phyloP scores from a whole-genome alignment of 495 filamentous ascomycete species.

The Penicillium antarcticum region DNA sequence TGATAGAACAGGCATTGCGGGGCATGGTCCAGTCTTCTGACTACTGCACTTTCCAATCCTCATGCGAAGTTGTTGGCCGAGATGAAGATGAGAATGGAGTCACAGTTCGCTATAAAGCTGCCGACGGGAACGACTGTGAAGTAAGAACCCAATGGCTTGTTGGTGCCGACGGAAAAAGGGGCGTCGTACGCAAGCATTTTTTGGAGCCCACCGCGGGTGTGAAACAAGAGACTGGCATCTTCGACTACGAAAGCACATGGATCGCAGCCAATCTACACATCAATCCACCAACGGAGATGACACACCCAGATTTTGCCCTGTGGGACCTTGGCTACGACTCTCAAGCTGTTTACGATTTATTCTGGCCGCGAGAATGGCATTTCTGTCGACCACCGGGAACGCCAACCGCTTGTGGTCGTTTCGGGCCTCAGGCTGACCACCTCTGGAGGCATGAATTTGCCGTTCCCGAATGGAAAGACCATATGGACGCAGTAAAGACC shows the following conservation, averaged over 20 bases:
- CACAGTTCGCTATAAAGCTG: conserved; percentile 25
- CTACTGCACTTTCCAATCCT: conserved; percentile 24
- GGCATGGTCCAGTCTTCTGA: conserved; percentile 1
- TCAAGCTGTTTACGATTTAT: conserved; percentile 38
- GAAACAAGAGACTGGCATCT: conserved; percentile 11
- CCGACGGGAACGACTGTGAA: conserved; percentile 4
- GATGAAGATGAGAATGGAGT: conserved; percentile 17
- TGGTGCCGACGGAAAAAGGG: conserved; percentile 46
- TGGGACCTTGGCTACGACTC: conserved; percentile 40
- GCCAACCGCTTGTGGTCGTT: conserved; percentile 38
- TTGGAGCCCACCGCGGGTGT: conserved; percentile 34
- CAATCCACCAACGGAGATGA: conserved; percentile 34
- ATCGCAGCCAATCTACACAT: conserved; percentile 42
- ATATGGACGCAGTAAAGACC: conserved; percentile 4
- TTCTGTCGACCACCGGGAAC: conserved; percentile 31
- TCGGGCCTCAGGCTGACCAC: conserved; percentile 31
- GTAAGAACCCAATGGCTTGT: conserved; percentile 32
- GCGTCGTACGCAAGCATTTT: conserved; percentile 40
- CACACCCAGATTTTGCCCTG: conserved; percentile 42
- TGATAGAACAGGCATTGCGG: conserved; percentile 1
- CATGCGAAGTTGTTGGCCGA: conserved; percentile 27
- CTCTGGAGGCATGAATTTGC: conserved; percentile 41
- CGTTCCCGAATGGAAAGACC: conserved; percentile 9
- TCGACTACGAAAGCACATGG: conserved; percentile 38
- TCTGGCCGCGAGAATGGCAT: conserved; percentile 40